phyloP scores from a whole-genome alignment of 208 protist genomes.

The Plasmodiophora brassicae region DNA sequence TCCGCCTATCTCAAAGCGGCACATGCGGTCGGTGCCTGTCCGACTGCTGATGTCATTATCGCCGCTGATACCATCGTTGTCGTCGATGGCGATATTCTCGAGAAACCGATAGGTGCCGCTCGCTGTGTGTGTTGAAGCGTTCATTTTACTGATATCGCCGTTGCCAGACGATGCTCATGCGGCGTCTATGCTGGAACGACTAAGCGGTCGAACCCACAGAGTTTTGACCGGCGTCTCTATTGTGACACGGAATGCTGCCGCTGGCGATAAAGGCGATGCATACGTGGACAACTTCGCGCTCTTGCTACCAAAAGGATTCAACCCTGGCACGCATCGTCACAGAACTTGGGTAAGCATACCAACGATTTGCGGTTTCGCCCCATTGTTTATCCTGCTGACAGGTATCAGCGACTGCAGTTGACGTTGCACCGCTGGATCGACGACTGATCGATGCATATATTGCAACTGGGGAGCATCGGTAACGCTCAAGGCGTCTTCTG shows the following conservation, averaged over 20 bases:
- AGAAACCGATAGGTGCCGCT: constrained; percentile 1
- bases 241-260: not conserved
- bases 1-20: not conserved
- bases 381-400: not conserved
- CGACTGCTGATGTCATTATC: not conserved
- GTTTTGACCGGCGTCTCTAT: not conserved
- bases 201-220: not conserved
- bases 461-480: not conserved
- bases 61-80: constrained; percentile 10
- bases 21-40: not conserved
- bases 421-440: not conserved
- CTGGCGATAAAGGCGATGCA: not conserved
- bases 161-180: not conserved
- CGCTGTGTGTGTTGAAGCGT: too few relatives aligned
- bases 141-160: too few relatives aligned
- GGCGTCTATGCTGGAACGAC: not conserved
- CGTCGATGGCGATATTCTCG: not conserved
- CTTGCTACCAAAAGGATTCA: not conserved
- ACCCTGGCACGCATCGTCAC: not conserved
- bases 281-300: not conserved
- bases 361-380: not conserved
- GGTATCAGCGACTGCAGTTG: not conserved
- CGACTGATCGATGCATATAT: not conserved
- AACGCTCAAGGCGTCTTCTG: not conserved
- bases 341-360: not conserved